phyloP scores from a whole-genome alignment of 2,329 filamentous ascomycete species.

The Talaromyces sp. region DNA sequence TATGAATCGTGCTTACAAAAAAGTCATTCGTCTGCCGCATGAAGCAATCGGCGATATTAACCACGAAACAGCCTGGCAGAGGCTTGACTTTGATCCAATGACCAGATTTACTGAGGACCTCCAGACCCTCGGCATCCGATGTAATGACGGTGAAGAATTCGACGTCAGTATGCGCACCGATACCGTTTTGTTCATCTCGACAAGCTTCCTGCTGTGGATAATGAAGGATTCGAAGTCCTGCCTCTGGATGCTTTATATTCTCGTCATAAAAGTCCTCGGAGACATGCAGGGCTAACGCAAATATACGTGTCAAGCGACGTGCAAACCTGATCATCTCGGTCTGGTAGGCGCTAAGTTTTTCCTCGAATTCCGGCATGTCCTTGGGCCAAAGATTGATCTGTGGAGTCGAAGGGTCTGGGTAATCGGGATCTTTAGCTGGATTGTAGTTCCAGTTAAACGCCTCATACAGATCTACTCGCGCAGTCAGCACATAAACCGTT shows the following conservation, averaged over 20 bases:
- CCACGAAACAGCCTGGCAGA: constrained; percentile 36
- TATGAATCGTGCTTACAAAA: constrained; percentile 40
- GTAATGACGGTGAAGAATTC: constrained; percentile 41
- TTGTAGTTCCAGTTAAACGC: constrained; percentile 13
- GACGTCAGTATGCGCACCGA: constrained; percentile 38
- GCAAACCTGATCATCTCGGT: constrained; percentile 8
- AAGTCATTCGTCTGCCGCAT: constrained; percentile 41
- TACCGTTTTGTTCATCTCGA: constrained; percentile 31
- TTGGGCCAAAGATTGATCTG: constrained; percentile 11
- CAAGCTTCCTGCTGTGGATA: constrained; percentile 32
- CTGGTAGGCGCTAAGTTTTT: constrained; percentile 8
- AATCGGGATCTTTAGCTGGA: constrained; percentile 8
- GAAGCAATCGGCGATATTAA: constrained; percentile 42
- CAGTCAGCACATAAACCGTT: background rate
- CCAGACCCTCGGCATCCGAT: constrained; percentile 36
- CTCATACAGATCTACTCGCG: constrained; percentile 7
- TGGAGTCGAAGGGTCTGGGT: constrained; percentile 9
- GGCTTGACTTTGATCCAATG: constrained; percentile 39
- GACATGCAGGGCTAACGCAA: constrained; percentile 42
- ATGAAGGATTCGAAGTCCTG: constrained; percentile 38
- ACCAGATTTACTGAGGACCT: constrained; percentile 40
- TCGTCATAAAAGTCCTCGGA: constrained; percentile 42
- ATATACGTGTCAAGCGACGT: constrained; percentile 38
- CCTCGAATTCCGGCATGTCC: constrained; percentile 6
- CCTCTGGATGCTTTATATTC: constrained; percentile 36